Conservation (phyloP, 2,329 filamentous ascomycete species). For the Botrytis fabae region DNA sequence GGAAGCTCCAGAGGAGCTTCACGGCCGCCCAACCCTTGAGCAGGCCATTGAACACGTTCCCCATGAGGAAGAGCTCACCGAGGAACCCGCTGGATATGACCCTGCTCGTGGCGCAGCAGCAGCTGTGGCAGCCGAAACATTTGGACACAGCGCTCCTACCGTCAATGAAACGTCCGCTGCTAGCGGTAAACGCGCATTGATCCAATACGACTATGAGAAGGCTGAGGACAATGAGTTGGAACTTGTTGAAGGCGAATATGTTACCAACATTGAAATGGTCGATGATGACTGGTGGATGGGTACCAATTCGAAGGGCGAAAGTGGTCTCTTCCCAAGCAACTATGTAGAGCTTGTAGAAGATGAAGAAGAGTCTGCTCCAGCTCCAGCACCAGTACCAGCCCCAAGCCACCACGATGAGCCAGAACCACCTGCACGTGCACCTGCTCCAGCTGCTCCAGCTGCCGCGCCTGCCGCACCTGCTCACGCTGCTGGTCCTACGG, state of each 20-base stretch:
- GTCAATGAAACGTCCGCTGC: conserved; percentile 48
- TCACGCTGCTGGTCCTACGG: conserved; percentile 41
- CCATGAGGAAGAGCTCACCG: conserved; percentile 62
- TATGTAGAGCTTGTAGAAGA: conserved; percentile 86
- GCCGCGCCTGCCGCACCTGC: conserved; percentile 58
- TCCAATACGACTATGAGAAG: conserved; percentile 96
- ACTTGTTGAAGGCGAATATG: conserved; percentile 80
- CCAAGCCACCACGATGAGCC: conserved; percentile 37
- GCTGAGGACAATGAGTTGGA: conserved; percentile 97
- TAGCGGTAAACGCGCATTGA: conserved; percentile 71
- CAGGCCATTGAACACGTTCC: conserved; percentile 64
- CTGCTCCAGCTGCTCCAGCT: conserved; percentile 48
- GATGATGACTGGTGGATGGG: conserved; percentile 99
- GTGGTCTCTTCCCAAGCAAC: conserved; percentile 92
- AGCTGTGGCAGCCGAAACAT: conserved; percentile 52
- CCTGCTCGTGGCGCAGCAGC: conserved; percentile 58
- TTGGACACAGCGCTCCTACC: conserved; percentile 43
- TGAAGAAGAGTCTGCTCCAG: conserved; percentile 45
- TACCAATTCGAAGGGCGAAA: conserved; percentile 79
- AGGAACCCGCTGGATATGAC: conserved; percentile 63
- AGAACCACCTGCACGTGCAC: conserved; percentile 20
- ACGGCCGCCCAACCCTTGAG: conserved; percentile 57
- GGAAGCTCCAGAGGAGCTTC: conserved; percentile 52
- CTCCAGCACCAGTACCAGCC: conserved; percentile 31
- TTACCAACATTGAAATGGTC: conserved; percentile 94